phyloP scores from a whole-genome alignment of 208 protist species.

The Trypanosoma mega region DNA sequence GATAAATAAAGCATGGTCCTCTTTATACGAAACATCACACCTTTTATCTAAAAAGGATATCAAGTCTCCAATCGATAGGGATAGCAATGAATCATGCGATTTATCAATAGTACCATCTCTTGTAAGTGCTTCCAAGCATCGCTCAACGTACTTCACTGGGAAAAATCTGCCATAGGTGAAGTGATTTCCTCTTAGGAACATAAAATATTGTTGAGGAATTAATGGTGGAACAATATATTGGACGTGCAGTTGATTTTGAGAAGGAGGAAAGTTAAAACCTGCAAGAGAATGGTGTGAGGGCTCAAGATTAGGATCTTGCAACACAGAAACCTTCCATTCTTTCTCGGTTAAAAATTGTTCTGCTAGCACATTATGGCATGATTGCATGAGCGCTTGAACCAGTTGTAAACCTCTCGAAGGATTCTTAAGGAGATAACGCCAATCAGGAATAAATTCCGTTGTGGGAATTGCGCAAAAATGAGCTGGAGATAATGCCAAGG shows the following conservation, averaged over 20 bases:
- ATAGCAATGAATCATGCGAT: conserved; percentile 18
- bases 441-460: conserved; percentile 15
- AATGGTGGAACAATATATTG: conserved; percentile 72
- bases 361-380: conserved; percentile 13
- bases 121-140: conserved; percentile 26
- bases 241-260: conserved; percentile 80
- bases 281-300: conserved; percentile 3
- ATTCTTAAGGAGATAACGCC: conserved; percentile 5
- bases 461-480: conserved; percentile 22
- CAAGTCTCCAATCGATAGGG: conserved; percentile 35
- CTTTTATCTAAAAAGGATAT: conserved; percentile 20
- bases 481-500: conserved; percentile 9
- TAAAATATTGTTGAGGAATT: conserved; percentile 68
- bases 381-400: conserved; percentile 5
- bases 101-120: not conserved
- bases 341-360: conserved; percentile 14
- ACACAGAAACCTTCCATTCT: conserved; percentile 8
- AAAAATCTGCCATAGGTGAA: conserved; percentile 74
- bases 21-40: conserved; percentile 48
- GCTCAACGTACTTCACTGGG: conserved; percentile 48
- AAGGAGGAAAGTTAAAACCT: conserved; percentile 80
- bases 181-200: conserved; percentile 62
- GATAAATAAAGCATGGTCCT: conserved; percentile 33
- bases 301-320: not conserved
- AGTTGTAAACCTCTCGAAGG: conserved; percentile 10